A percentile compares a stretch with the other conserved stretches of the same genome.
Evolutionary conservation across 2,329 filamentous ascomycete species (phyloP).

Genomic region (Didymella glomerata): DNA sequence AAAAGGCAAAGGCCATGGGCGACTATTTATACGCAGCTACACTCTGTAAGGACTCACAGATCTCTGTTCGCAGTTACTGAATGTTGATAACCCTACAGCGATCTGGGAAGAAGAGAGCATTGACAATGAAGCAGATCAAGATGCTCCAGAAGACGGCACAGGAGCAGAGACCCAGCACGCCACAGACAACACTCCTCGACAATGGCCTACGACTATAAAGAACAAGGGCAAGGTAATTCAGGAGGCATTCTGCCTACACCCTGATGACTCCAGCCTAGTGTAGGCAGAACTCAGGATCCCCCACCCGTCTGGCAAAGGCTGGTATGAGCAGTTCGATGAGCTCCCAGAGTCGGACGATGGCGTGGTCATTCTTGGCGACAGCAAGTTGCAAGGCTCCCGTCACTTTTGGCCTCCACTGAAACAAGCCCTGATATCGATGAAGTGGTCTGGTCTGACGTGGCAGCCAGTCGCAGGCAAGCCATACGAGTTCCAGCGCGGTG

Average conservation of each 20-base stretch:
- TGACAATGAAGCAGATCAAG: neutral
- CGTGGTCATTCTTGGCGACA: too few relatives aligned
- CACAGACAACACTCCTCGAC: neutral
- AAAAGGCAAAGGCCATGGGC: neutral
- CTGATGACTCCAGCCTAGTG: neutral
- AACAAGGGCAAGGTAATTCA: neutral
- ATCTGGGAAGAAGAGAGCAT: neutral
- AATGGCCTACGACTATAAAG: neutral
- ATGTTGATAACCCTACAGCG: neutral
- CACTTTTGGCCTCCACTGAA: neutral
- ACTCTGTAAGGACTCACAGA: neutral
- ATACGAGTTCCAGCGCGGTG: neutral
- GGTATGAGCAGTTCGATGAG: neutral
- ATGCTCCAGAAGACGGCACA: neutral
- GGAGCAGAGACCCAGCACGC: neutral
- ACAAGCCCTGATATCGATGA: neutral
- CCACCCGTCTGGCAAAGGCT: neutral
- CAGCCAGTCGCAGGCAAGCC: neutral
- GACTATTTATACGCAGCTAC: neutral
- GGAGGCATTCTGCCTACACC: neutral
- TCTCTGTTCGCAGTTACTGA: neutral
- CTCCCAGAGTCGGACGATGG: neutral
- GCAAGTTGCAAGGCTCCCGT: too few relatives aligned
- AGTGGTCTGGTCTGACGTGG: neutral
- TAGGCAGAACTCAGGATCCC: neutral